Base-by-base conservation (phyloP, 169 alveolate genomes). In the Cryptosporidium sp. region DNA sequence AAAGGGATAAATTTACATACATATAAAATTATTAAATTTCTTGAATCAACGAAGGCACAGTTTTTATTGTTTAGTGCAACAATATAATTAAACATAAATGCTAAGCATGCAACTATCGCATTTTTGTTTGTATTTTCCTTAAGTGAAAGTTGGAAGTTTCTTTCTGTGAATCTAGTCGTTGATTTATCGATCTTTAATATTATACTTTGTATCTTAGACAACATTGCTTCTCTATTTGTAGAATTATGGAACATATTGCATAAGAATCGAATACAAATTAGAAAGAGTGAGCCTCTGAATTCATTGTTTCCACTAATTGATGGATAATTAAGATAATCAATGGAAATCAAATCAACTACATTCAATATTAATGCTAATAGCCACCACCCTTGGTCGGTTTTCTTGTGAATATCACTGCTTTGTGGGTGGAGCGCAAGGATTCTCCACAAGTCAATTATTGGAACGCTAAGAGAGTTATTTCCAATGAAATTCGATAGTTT, bases 361-460 rank as follows among this genome's bases (percentile, higher is more conserved):
- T 80, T 80, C 42, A 80, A 23, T 37, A 65, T 31, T 10, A 44
- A 62, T 21, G 67, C 58, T n/a, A 80, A 6, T 35, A 80, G 31
- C 89, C 89, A 80, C 89, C 89, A 80, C 18, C 89, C 89, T 80
- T 80, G 65, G 33, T 80, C 89, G 31, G 75, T 42, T 44, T 60
- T 80, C 48, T 80, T 80, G 16, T 80, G 89, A 62, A 80, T 62
- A 39, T 80, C 89, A 51, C 89, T 80, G 68, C 89, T 80, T 80
- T 80, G 89, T 23, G 89, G 89, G 12, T 80, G 75, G 14, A 80
- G 67, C 39, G 89, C 89, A 58, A 80, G 89, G 26, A 80, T 80
- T 31, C 89, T 60, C 89, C 89, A 80, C 29, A 80, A 33, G 23
- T 80, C 89, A 26, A 80, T 31, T 33, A 80, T 60, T 26, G 89